Percentiles rank a stretch among this genome's conserved stretches.
Evolutionary conservation across 2,329 filamentous ascomycete genomes (phyloP).

Genomic region (Fusarium napiforme): DNA sequence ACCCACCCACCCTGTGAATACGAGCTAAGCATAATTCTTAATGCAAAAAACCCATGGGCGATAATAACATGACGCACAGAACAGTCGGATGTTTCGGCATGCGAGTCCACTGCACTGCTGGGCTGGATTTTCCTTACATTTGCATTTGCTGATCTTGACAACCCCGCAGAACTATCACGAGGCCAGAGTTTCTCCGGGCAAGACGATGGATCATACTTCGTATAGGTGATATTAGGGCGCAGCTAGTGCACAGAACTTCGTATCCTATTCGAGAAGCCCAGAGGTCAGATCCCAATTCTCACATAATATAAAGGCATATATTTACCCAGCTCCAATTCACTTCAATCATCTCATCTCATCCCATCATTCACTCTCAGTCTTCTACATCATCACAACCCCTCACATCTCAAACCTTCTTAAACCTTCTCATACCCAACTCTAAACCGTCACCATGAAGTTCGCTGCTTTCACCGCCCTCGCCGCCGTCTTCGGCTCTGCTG

Average conservation of each 20-base stretch:
- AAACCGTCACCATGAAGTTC: conserved; percentile 46
- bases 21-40: conserved; percentile 11
- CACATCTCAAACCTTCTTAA: neutral
- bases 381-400: neutral
- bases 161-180: neutral
- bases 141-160: neutral
- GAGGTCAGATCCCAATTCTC: neutral
- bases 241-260: conserved; percentile 6
- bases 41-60: neutral
- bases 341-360: neutral
- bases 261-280: conserved; percentile 2
- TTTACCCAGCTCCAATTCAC: neutral
- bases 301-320: conserved; percentile 10
- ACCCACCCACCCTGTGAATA: neutral
- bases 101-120: neutral
- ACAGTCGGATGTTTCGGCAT: conserved; percentile 8
- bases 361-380: neutral
- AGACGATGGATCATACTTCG: conserved; percentile 1
- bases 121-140: neutral
- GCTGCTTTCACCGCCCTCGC: conserved; percentile 41
- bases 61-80: neutral
- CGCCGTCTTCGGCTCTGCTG: conserved; percentile 46
- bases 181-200: conserved; percentile 3
- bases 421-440: neutral
- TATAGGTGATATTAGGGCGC: conserved; percentile 13